phyloP scores from a whole-genome alignment of 2,329 filamentous ascomycete genomes.

The Cadophora gregata region DNA sequence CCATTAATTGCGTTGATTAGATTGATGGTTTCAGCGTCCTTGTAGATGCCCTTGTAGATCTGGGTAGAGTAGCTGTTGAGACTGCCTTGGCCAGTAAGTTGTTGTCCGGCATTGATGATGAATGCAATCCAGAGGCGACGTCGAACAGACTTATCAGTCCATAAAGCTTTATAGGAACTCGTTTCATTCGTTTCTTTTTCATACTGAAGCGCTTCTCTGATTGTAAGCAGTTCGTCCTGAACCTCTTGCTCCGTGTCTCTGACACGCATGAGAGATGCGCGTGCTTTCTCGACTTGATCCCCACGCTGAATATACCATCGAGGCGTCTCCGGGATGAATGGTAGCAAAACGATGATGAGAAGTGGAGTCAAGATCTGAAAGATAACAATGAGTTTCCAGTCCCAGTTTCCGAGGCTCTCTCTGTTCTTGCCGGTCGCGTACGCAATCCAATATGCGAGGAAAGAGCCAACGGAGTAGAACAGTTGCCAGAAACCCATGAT shows the following conservation, averaged over 20 bases:
- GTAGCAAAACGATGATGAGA: slow-evolving; percentile 64
- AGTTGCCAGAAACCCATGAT: slow-evolving; percentile 76
- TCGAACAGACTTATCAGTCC: slow-evolving; percentile 72
- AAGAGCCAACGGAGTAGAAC: slow-evolving; percentile 69
- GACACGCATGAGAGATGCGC: slow-evolving; percentile 61
- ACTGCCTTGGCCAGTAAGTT: slow-evolving; percentile 74
- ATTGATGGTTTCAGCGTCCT: slow-evolving; percentile 62
- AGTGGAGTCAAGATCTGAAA: slow-evolving; percentile 71
- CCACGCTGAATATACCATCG: slow-evolving; percentile 70
- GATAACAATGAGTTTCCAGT: slow-evolving; percentile 74
- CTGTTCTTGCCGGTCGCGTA: slow-evolving; percentile 65
- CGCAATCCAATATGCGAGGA: slow-evolving; percentile 70
- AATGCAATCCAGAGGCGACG: slow-evolving; percentile 70
- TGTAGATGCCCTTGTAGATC: slow-evolving; percentile 75
- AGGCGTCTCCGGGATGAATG: slow-evolving; percentile 70
- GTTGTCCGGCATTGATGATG: slow-evolving; percentile 72
- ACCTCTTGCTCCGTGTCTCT: slow-evolving; percentile 70
- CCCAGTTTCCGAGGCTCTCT: slow-evolving; percentile 67
- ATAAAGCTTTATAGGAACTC: slow-evolving; percentile 66
- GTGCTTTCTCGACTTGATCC: slow-evolving; percentile 64
- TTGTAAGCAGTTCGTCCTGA: slow-evolving; percentile 68
- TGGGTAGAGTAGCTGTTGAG: slow-evolving; percentile 74
- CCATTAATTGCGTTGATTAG: slow-evolving; percentile 78
- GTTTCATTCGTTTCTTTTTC: slow-evolving; percentile 72
- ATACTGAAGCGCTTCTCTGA: slow-evolving; percentile 72